Conservation (phyloP, 2,329 filamentous ascomycete species). For the Sordariomycetes sp. region DNA sequence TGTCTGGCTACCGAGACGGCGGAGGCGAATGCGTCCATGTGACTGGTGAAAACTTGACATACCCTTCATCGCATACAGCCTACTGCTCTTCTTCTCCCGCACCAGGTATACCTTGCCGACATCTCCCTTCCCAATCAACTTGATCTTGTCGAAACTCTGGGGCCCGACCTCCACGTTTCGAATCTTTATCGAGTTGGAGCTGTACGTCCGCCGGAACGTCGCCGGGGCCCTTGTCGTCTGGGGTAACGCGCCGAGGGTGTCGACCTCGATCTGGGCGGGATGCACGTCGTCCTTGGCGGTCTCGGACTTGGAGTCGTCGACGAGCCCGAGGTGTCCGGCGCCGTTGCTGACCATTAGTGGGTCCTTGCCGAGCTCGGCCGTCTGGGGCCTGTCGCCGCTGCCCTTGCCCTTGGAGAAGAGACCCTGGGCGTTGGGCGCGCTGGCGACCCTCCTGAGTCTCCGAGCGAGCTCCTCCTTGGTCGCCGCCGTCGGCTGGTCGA, state of each 20-base stretch:
- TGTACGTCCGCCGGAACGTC: conserved; percentile 88
- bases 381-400: conserved; percentile 59
- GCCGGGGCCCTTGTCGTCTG: conserved; percentile 54
- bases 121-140: conserved; percentile 96
- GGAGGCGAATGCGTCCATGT: background rate
- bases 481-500: conserved; percentile 56
- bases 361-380: conserved; percentile 77
- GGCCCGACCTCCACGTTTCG: conserved; percentile 93
- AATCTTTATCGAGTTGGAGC: conserved; percentile 98
- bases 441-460: conserved; percentile 86
- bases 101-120: conserved; percentile 98
- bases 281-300: conserved; percentile 13
- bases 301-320: conserved; percentile 14
- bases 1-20: background rate
- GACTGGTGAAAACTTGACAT: conserved; percentile 13
- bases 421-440: conserved; percentile 92
- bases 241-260: conserved; percentile 47
- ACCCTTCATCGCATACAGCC: conserved; percentile 99
- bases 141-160: conserved; percentile 97
- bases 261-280: conserved; percentile 26
- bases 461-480: conserved; percentile 90
- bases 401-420: conserved; percentile 54
- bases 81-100: conserved; percentile 90
- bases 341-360: conserved; percentile 44
- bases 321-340: conserved; percentile 22